Evolutionary conservation across 306 rosid genomes (phyloP).

Genomic region (Castanea mollissima): DNA sequence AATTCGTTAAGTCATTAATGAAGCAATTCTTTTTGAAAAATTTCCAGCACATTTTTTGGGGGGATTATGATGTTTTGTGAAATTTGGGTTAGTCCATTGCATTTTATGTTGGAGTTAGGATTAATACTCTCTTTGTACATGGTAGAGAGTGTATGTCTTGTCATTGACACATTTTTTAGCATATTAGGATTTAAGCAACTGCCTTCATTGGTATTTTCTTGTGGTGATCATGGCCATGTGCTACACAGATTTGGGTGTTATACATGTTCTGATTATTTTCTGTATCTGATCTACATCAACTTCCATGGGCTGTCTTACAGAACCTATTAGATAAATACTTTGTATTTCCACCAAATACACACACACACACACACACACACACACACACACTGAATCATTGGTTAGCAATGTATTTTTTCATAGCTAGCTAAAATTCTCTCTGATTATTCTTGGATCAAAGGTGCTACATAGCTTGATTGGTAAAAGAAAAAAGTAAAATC

Average conservation of each 20-base stretch:
- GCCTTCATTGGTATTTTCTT: background rate
- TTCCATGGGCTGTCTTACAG: background rate
- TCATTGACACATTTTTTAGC: background rate
- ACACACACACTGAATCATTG: background rate
- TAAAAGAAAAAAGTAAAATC: background rate
- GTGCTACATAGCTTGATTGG: background rate
- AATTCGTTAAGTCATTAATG: no score
- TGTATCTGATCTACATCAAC: constrained; percentile 12
- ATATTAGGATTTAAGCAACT: background rate
- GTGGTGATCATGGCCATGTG: background rate
- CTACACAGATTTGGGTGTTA: background rate
- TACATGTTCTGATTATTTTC: background rate
- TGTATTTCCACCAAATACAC: no score
- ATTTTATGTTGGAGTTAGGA: no score
- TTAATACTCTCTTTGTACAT: background rate
- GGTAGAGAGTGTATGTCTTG: background rate
- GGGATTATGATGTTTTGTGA: no score
- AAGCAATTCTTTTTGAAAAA: no score
- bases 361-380: no score
- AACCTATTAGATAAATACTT: background rate
- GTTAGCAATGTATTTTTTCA: background rate
- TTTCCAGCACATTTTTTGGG: no score
- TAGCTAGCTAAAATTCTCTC: background rate
- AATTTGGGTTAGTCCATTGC: no score
- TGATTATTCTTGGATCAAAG: background rate